Conservation (phyloP, 1,284 basidiomycete genomes). For the Cystobasidium slooffiae region DNA sequence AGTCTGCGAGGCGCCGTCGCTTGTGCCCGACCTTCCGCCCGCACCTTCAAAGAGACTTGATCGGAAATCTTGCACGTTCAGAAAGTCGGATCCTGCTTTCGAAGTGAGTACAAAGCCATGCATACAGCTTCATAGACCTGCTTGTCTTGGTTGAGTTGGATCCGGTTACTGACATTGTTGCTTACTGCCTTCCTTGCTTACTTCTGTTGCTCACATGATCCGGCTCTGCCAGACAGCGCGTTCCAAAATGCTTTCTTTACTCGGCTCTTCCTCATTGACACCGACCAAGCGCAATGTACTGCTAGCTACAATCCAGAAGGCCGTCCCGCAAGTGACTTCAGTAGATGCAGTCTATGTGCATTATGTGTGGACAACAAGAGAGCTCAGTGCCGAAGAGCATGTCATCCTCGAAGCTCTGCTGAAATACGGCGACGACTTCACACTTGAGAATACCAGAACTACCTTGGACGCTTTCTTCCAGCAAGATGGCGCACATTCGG, state of each 20-base stretch:
- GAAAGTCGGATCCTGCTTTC: not conserved
- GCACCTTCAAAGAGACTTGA: not conserved
- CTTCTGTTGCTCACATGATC: not conserved
- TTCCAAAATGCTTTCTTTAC: constrained; percentile 54
- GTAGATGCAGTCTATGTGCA: constrained; percentile 87
- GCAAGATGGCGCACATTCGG: constrained; percentile 1
- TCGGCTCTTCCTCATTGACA: constrained; percentile 57
- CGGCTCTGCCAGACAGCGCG: not conserved
- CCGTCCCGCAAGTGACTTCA: constrained; percentile 65
- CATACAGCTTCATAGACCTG: not conserved
- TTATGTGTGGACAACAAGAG: constrained; percentile 67
- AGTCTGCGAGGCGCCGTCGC: no score
- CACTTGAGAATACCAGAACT: constrained; percentile 62
- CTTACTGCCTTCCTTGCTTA: not conserved
- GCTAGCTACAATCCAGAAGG: constrained; percentile 67
- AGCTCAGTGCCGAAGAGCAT: constrained; percentile 60
- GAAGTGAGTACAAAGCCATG: not conserved
- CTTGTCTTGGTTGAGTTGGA: not conserved
- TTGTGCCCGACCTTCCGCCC: no score
- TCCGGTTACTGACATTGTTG: not conserved
- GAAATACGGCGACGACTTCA: constrained; percentile 78
- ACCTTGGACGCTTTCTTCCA: constrained; percentile 55
- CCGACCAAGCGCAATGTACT: constrained; percentile 70
- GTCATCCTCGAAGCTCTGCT: constrained; percentile 75
- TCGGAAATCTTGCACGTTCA: constrained; percentile 15